Evolutionary conservation across 2,329 filamentous ascomycete genomes (phyloP), one percentile per base, ranked within the genome.

Genomic region (Aspergillus melleus): DNA sequence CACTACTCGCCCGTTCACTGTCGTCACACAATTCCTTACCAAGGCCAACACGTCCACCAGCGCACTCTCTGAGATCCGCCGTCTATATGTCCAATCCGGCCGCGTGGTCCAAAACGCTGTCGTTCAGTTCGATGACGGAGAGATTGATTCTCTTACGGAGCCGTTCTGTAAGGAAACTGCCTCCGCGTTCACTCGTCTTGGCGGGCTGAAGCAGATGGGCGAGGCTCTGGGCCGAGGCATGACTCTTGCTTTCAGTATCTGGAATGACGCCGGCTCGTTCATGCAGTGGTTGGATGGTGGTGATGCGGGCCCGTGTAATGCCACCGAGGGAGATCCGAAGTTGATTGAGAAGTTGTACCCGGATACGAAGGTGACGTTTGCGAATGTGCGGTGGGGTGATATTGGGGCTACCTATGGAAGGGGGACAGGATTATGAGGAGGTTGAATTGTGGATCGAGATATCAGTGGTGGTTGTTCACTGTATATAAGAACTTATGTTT

Each of bases 11-110:
- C 82, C 83, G 61, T 76, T 88, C 65, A 88, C 86, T 2, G 86
- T 89, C 32, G 83, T 88, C 59, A 89, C 86, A 12, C 86, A 89
- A 73, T 89, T 89, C 77, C 72, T 83, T 56, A 83, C 82, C 42
- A 61, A 70, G 51, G 76, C 79, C 54, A 69, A 74, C 61, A 83
- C 81, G 32, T 70, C 79, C 39, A 74, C 70, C 58, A 84, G 85
- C 52, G 70, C 74, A 5, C 81, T 88, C 54, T 76, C 75, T 55
- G 80, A 85, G 70, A 86, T 88, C 69, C 81, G 82, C 63, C 83
- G 86, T 63, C 79, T 86, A 69, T 88, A 88, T 73, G 79, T 87
- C 60, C 87, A 89, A 75, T 75, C 83, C 71, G 84, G 83, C 58
- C 77, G 77, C 36, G 79, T 87, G 58, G 83, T 88, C 64, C 74